Percentiles rank a stretch among this genome's conserved stretches.
phyloP scores from a whole-genome alignment of 2,329 filamentous ascomycete species.

The Lachnellula subtilissima region DNA sequence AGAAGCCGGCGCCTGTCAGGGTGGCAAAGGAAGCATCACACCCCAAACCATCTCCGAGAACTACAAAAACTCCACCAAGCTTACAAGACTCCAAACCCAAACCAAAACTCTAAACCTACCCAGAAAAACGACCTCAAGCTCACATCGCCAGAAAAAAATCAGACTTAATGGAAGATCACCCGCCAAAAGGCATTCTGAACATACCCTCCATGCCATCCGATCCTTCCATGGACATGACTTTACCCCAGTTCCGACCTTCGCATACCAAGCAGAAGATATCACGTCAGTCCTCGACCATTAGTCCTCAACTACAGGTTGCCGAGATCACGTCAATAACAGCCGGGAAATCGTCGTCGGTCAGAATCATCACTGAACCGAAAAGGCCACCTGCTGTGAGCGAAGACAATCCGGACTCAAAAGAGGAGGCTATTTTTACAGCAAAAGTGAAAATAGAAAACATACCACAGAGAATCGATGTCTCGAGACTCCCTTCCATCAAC shows the following conservation, averaged over 20 bases:
- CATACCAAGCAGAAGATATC: constrained; percentile 21
- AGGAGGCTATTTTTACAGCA: constrained; percentile 1
- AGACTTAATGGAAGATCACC: constrained; percentile 22
- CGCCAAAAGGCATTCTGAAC: constrained; percentile 24
- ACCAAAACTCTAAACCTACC: constrained; percentile 3
- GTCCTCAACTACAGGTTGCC: constrained; percentile 15
- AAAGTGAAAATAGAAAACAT: not conserved
- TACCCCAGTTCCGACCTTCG: constrained; percentile 3
- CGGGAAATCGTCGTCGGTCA: not conserved
- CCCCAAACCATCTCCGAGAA: constrained; percentile 1
- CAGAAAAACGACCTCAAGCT: constrained; percentile 4
- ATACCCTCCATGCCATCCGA: constrained; percentile 17
- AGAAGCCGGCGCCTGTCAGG: not conserved
- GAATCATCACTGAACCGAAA: not conserved
- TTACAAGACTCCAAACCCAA: constrained; percentile 2
- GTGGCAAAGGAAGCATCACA: not conserved
- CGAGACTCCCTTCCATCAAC: constrained; percentile 22
- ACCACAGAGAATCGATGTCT: not conserved
- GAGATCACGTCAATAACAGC: constrained; percentile 6
- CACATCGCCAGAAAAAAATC: constrained; percentile 11
- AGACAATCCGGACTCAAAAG: not conserved
- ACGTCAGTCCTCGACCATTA: constrained; percentile 21
- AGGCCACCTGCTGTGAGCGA: not conserved
- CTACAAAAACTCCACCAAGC: not conserved
- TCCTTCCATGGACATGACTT: not conserved